phyloP scores from a whole-genome alignment of 2,329 filamentous ascomycete species.

The Aspergillus tamarii region DNA sequence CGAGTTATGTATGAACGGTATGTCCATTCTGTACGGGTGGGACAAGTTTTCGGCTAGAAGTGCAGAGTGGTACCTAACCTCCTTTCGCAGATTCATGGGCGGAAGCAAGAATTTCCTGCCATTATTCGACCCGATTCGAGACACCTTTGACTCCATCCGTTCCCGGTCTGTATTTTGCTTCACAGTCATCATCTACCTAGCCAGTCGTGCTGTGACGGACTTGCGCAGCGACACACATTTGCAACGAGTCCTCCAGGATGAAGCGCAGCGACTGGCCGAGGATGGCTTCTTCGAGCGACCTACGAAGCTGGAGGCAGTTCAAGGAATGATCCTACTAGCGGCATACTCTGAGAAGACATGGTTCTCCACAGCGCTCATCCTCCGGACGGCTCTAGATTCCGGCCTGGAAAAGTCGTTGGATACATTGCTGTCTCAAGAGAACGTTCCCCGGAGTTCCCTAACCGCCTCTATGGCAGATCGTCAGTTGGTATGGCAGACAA shows the following conservation, averaged over 20 bases:
- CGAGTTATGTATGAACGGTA: slow-evolving; percentile 40
- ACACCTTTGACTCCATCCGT: slow-evolving; percentile 40
- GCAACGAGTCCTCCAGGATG: slow-evolving; percentile 40
- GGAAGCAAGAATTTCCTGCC: slow-evolving; percentile 40
- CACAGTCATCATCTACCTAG: slow-evolving; percentile 39
- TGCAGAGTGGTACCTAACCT: neutral
- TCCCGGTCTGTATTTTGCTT: slow-evolving; percentile 42
- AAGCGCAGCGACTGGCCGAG: slow-evolving; percentile 39
- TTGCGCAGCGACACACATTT: slow-evolving; percentile 36
- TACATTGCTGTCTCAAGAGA: slow-evolving; percentile 33
- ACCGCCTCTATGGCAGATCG: slow-evolving; percentile 39
- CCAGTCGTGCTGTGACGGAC: slow-evolving; percentile 38
- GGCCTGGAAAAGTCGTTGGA: slow-evolving; percentile 40
- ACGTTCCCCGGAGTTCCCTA: slow-evolving; percentile 37
- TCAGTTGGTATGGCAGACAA: slow-evolving; percentile 39
- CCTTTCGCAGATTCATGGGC: slow-evolving; percentile 29
- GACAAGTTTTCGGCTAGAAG: no score
- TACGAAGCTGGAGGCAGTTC: slow-evolving; percentile 40
- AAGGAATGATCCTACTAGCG: slow-evolving; percentile 40
- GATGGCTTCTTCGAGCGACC: slow-evolving; percentile 42
- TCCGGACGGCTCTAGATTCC: slow-evolving; percentile 39
- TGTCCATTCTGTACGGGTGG: neutral
- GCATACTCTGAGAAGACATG: slow-evolving; percentile 42
- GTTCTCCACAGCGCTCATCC: slow-evolving; percentile 41
- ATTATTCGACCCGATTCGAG: slow-evolving; percentile 40